Conservation (phyloP, 305 asterid genomes). For the Fraxinus dipetala region DNA sequence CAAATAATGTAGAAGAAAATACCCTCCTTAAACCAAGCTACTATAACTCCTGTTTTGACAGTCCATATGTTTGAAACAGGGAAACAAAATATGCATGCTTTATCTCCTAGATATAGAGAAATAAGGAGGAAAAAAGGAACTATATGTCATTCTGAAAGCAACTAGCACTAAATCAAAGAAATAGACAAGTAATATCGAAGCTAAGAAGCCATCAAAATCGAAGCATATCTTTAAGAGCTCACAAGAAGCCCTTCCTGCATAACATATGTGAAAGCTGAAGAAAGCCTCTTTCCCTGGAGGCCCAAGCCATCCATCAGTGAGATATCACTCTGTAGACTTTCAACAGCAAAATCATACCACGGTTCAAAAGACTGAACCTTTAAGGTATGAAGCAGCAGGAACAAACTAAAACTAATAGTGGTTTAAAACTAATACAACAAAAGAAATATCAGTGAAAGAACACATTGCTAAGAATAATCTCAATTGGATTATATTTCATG, state of each 20-base stretch:
- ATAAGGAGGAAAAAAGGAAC: background rate
- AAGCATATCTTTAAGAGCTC: slow-evolving; percentile 6
- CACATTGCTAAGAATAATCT: background rate
- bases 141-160: slow-evolving; percentile 3
- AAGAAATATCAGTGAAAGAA: slow-evolving; percentile 2
- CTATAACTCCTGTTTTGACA: background rate
- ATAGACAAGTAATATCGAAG: background rate
- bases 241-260: background rate
- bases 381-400: background rate
- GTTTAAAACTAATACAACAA: background rate
- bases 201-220: background rate
- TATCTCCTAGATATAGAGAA: background rate
- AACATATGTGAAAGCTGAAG: background rate
- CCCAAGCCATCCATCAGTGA: slow-evolving; percentile 1
- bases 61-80: slow-evolving; percentile 8
- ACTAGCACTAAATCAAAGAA: background rate
- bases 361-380: background rate
- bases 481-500: background rate
- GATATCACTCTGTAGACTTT: background rate
- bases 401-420: background rate
- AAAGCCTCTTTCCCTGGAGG: background rate
- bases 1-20: background rate
- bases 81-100: background rate
- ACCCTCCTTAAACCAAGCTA: background rate
- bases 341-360: background rate